Conservation (phyloP, 2,329 filamentous ascomycete genomes). For the Beauveria bassiana region DNA sequence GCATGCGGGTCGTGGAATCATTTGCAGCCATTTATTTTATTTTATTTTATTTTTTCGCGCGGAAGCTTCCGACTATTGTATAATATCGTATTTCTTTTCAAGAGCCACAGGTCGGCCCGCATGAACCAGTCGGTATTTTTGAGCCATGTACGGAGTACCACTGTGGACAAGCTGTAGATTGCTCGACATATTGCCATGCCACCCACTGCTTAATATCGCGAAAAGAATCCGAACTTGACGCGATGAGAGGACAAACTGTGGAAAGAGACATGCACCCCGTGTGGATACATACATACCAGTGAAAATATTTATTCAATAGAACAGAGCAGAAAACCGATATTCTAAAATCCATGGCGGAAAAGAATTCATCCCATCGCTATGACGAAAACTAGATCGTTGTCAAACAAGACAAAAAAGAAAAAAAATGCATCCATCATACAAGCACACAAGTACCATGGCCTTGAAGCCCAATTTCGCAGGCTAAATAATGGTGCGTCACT, state of each 20-base stretch:
- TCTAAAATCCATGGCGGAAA: background rate
- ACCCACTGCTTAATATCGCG: background rate
- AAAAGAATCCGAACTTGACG: background rate
- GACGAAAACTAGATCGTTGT: background rate
- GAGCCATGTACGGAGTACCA: too few species aligned
- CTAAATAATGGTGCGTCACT: too few species aligned
- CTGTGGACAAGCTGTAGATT: background rate
- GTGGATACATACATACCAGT: background rate
- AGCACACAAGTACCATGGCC: background rate
- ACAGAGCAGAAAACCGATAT: background rate
- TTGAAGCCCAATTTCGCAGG: background rate
- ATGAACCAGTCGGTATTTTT: background rate
- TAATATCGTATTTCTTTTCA: background rate
- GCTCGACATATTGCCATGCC: background rate
- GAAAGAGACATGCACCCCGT: background rate
- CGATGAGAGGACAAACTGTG: background rate
- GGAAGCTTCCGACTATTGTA: background rate
- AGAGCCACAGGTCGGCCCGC: background rate
- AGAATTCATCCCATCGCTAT: conserved; percentile 8
- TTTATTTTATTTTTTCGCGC: background rate
- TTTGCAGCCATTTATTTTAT: background rate
- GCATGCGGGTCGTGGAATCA: background rate
- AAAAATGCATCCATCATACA: conserved; percentile 6
- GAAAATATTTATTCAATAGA: background rate
- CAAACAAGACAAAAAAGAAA: background rate